Evolutionary conservation across 768 basidiomycete genomes (phyloP).

Genomic region (Lactarius sanguifluus): DNA sequence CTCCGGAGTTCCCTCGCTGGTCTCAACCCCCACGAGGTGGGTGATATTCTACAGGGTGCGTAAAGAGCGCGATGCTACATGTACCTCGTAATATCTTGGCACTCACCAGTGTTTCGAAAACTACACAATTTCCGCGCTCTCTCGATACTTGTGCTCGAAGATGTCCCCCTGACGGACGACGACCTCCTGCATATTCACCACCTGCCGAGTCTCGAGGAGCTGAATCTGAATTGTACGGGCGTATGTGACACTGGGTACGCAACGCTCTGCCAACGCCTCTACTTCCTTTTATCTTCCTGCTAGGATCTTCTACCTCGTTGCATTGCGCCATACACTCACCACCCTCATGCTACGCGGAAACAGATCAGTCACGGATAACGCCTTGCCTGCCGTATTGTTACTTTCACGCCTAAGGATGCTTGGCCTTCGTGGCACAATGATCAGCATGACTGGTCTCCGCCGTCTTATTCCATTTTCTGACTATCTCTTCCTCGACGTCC

Average conservation of each 20-base stretch:
- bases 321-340: conserved; percentile 53
- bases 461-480: conserved; percentile 44
- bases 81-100: conserved; percentile 28
- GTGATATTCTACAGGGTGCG: conserved; percentile 7
- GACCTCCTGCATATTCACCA: conserved; percentile 12
- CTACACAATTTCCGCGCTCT: not conserved
- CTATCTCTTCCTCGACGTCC: conserved; percentile 53
- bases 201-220: conserved; percentile 1
- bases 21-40: not conserved
- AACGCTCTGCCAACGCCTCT: not conserved
- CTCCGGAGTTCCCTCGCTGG: conserved; percentile 41
- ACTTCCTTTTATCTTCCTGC: conserved; percentile 2
- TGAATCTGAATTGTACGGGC: conserved; percentile 46
- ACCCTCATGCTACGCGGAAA: conserved; percentile 56
- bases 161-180: conserved; percentile 2
- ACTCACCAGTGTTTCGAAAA: conserved; percentile 1
- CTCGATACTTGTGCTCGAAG: not conserved
- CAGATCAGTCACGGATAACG: conserved; percentile 53
- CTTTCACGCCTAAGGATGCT: conserved; percentile 50
- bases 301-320: conserved; percentile 58
- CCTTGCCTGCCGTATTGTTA: conserved; percentile 52
- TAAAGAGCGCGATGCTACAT: not conserved
- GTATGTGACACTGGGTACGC: conserved; percentile 1
- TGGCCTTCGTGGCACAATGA: conserved; percentile 51
- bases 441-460: conserved; percentile 60